Evolutionary conservation across 2,329 filamentous ascomycete species (phyloP).

Genomic region (Chalaropsis thielavioides): DNA sequence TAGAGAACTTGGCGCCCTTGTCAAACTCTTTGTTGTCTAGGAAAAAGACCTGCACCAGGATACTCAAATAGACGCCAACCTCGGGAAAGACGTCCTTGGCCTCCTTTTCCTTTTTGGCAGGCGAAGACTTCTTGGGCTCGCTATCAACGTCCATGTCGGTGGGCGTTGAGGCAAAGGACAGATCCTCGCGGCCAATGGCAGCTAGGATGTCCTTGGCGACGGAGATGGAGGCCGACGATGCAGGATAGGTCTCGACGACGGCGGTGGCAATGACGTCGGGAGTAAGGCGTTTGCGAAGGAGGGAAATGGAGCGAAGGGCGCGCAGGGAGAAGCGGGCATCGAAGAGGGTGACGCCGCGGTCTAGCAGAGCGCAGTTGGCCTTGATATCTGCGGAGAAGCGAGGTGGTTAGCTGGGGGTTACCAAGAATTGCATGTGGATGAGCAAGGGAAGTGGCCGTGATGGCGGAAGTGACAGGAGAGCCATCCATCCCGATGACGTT

Average conservation of each 20-base stretch:
- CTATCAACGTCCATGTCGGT: constrained; percentile 61
- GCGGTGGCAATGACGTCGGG: constrained; percentile 68
- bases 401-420: constrained; percentile 19
- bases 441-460: neutral
- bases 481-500: neutral
- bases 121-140: constrained; percentile 35
- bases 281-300: constrained; percentile 79
- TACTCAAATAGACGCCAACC: constrained; percentile 76
- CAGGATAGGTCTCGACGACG: constrained; percentile 65
- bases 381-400: constrained; percentile 59
- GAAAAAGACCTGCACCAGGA: constrained; percentile 73
- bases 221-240: constrained; percentile 43
- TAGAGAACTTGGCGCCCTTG: constrained; percentile 71
- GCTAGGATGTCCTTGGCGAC: constrained; percentile 56
- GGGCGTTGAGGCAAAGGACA: constrained; percentile 39
- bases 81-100: constrained; percentile 70
- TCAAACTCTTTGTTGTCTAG: constrained; percentile 74
- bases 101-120: constrained; percentile 51
- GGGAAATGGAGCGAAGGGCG: constrained; percentile 87
- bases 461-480: neutral
- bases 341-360: constrained; percentile 82
- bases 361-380: constrained; percentile 79
- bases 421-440: too few relatives aligned
- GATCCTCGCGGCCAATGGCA: constrained; percentile 52
- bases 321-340: constrained; percentile 90